These are phyloP conservation scores for Pseudogymnoascus sp. DNA, from an alignment of 2,329 filamentous ascomycete genomes.

Conservation along the genomic window DNA sequence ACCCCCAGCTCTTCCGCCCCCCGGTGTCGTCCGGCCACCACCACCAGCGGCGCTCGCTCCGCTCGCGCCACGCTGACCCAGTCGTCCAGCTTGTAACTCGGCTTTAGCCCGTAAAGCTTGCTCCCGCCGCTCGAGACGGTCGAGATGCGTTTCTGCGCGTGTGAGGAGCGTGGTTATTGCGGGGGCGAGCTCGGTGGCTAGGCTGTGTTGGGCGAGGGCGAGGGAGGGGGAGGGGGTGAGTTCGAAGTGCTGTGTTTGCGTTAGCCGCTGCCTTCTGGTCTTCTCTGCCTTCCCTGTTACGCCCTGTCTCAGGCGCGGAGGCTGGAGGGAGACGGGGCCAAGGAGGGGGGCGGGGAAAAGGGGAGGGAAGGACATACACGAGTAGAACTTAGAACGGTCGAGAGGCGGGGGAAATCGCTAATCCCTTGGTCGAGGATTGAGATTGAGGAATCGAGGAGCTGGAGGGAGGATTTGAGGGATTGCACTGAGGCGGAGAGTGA, in stretches of 20 bases:
- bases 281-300: no score
- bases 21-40: no score
- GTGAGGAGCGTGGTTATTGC: slow-evolving; percentile 59
- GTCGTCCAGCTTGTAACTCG: slow-evolving; percentile 59
- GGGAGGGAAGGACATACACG: slow-evolving; percentile 25
- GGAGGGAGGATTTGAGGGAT: slow-evolving; percentile 34
- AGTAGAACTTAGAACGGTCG: slow-evolving; percentile 31
- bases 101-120: slow-evolving; percentile 58
- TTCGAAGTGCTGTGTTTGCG: slow-evolving; percentile 69
- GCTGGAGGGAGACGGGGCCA: no score
- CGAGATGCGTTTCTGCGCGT: slow-evolving; percentile 57
- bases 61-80: slow-evolving; percentile 46
- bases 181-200: slow-evolving; percentile 66
- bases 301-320: no score
- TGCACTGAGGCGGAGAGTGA: slow-evolving; percentile 33
- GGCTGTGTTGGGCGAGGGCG: slow-evolving; percentile 55
- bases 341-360: no score
- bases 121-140: slow-evolving; percentile 61
- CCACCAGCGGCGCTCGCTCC: no score
- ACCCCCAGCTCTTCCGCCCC: no score
- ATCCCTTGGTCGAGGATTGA: slow-evolving; percentile 26
- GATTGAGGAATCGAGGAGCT: slow-evolving; percentile 33
- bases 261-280: no score
- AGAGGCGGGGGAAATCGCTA: slow-evolving; percentile 31
- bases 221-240: slow-evolving; percentile 62